Conservation (phyloP, 2,329 filamentous ascomycete genomes). For the Paracoccidioides lutzii region DNA sequence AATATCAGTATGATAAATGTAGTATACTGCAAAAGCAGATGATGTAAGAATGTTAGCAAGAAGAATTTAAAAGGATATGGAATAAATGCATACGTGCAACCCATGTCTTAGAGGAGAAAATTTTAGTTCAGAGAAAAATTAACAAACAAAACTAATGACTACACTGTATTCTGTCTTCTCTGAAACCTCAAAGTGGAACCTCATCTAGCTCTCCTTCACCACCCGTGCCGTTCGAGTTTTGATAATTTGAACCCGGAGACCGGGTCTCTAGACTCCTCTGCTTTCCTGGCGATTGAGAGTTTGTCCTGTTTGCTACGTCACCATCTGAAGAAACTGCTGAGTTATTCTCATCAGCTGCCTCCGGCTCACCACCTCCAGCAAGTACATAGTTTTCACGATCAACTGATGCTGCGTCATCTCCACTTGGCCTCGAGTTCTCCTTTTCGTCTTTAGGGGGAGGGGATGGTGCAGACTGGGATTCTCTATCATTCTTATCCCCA, state of each 20-base stretch:
- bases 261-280: neutral
- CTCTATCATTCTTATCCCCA: constrained; percentile 4
- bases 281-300: neutral
- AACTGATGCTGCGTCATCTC: constrained; percentile 1
- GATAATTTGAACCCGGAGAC: neutral
- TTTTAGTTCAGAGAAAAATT: neutral
- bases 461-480: constrained; percentile 9
- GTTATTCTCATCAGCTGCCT: constrained; percentile 9
- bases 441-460: constrained; percentile 12
- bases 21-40: too few relatives aligned
- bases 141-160: neutral
- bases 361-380: constrained; percentile 4
- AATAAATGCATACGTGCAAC: too few relatives aligned
- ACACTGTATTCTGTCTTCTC: neutral
- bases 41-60: too few relatives aligned
- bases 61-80: too few relatives aligned
- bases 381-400: constrained; percentile 8
- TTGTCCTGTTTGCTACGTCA: neutral
- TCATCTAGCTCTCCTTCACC: constrained; percentile 13
- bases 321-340: constrained; percentile 4
- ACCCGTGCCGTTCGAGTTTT: constrained; percentile 1
- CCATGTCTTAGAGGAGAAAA: neutral
- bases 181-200: constrained; percentile 11
- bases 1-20: neutral
- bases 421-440: neutral